A percentile compares a stretch with the other conserved stretches of the same genome.
These are phyloP conservation scores for Petasospora fabianii DNA, from an alignment of 1,139 yeast genomes.

Conservation along the genomic window DNA sequence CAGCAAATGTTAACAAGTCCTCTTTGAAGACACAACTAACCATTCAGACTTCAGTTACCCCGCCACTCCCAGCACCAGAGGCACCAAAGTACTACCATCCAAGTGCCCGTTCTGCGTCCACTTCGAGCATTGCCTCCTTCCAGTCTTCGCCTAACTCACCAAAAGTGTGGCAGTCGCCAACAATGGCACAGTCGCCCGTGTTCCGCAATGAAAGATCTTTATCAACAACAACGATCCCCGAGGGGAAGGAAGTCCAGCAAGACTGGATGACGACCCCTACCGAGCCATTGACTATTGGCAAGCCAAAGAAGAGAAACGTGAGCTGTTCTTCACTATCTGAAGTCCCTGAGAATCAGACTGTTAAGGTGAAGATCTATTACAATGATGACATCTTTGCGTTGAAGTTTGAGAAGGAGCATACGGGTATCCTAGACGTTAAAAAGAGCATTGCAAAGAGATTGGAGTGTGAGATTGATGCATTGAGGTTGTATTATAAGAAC, in stretches of 20 bases:
- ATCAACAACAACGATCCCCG: constrained; percentile 2
- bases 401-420: constrained; percentile 11
- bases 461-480: constrained; percentile 16
- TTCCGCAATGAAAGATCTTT: constrained; percentile 1
- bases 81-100: constrained; percentile 3
- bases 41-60: constrained; percentile 24
- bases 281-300: constrained; percentile 12
- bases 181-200: constrained; percentile 7
- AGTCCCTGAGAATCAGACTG: background rate
- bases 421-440: constrained; percentile 12
- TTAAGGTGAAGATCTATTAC: constrained; percentile 23
- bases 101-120: constrained; percentile 4
- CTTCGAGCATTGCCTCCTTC: constrained; percentile 1
- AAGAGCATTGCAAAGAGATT: constrained; percentile 23
- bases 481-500: constrained; percentile 22
- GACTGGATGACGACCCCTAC: constrained; percentile 21
- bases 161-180: constrained; percentile 21
- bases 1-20: constrained; percentile 2
- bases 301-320: constrained; percentile 4
- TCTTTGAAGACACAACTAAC: constrained; percentile 15
- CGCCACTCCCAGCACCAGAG: constrained; percentile 23
- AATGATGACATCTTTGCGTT: constrained; percentile 26
- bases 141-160: constrained; percentile 16
- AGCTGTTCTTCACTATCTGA: background rate
- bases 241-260: constrained; percentile 3